Conservation (phyloP, 129 eudicot genomes). For the Chrysanthemum seticuspe region DNA sequence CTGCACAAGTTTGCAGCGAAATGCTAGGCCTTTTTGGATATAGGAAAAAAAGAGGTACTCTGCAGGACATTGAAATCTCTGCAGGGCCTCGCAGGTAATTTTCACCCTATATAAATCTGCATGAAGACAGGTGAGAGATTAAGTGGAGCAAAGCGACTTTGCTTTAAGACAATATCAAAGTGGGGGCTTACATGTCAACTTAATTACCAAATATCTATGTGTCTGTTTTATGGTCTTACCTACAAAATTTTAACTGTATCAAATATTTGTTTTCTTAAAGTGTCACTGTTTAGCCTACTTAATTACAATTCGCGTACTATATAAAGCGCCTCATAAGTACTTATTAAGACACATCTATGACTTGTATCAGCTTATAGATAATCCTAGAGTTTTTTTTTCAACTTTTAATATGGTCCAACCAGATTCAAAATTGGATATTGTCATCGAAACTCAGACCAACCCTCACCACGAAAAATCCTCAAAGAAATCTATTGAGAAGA, state of each 20-base stretch:
- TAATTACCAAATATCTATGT: background rate
- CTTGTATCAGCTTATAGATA: slow-evolving; percentile 3
- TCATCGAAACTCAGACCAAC: slow-evolving; percentile 19
- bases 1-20: no score
- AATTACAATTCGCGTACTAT: slow-evolving; percentile 18
- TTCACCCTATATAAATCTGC: slow-evolving; percentile 1
- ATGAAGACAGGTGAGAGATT: slow-evolving; percentile 29
- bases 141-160: slow-evolving; percentile 39
- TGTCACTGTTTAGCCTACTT: background rate
- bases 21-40: no score
- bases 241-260: slow-evolving; percentile 1
- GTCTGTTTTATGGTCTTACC: slow-evolving; percentile 11
- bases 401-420: slow-evolving; percentile 26
- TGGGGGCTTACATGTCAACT: slow-evolving; percentile 31
- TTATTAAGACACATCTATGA: background rate
- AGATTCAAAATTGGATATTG: slow-evolving; percentile 20
- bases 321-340: slow-evolving; percentile 21
- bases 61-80: no score
- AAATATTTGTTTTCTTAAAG: slow-evolving; percentile 13
- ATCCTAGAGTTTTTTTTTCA: background rate
- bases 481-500: background rate
- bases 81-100: no score
- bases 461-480: slow-evolving; percentile 7
- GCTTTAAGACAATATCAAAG: slow-evolving; percentile 28
- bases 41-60: no score